Conservation (phyloP, 768 basidiomycete genomes). For the Coprinopsis cinerea region DNA sequence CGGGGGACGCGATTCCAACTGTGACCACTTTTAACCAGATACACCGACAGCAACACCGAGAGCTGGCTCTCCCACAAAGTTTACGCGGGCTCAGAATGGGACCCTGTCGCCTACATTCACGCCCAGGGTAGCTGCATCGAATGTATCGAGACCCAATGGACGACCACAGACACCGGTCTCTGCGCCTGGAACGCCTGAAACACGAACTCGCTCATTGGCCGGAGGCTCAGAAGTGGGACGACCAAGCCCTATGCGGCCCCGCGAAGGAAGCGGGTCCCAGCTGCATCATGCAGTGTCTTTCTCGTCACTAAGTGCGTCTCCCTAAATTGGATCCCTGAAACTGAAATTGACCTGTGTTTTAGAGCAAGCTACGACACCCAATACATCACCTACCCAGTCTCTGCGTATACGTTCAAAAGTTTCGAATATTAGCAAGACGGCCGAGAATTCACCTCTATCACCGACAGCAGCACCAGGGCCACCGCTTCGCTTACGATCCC, state of each 20-base stretch:
- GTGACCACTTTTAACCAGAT: conserved; percentile 3
- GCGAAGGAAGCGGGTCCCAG: conserved; percentile 24
- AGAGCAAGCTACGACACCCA: conserved; percentile 11
- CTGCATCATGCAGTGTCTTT: conserved; percentile 34
- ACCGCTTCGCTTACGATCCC: conserved; percentile 27
- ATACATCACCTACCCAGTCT: conserved; percentile 25
- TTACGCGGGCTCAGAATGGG: conserved; percentile 30
- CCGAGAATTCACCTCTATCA: conserved; percentile 16
- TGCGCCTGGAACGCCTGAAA: conserved; percentile 28
- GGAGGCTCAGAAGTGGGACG: conserved; percentile 18
- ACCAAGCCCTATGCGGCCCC: conserved; percentile 16
- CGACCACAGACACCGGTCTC: conserved; percentile 29
- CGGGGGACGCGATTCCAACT: conserved; percentile 2
- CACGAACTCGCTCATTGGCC: conserved; percentile 23
- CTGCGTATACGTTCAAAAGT: conserved; percentile 59
- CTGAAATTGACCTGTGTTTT: conserved; percentile 14
- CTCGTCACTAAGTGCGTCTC: conserved; percentile 23
- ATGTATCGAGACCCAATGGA: conserved; percentile 17
- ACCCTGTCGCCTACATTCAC: conserved; percentile 27
- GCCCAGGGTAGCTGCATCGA: conserved; percentile 18
- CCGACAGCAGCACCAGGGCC: conserved; percentile 18
- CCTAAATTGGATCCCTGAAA: conserved; percentile 12
- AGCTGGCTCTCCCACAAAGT: conserved; percentile 38
- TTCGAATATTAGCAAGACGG: conserved; percentile 38
- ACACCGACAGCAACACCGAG: conserved; percentile 28